Evolutionary conservation across 495 filamentous ascomycete genomes (phyloP).

Genomic region (Penicillium cataractarum): DNA sequence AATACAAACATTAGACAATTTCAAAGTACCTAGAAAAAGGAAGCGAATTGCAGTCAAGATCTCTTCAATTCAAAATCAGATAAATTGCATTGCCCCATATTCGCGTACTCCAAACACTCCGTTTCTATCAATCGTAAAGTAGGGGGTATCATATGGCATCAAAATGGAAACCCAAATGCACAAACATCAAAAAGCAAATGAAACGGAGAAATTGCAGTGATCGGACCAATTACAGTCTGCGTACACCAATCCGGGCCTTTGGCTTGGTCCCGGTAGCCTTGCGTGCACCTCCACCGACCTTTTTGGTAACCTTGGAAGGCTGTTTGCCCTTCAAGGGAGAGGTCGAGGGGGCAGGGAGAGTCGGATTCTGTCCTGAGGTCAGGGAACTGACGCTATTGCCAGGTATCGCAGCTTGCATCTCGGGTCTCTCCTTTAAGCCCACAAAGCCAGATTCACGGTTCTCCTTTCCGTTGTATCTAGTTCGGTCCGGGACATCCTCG

Average conservation of each 20-base stretch:
- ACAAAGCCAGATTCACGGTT: conserved; percentile 23
- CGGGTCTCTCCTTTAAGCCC: conserved; percentile 20
- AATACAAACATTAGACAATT: neutral
- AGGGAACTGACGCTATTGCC: neutral
- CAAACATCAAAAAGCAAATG: neutral
- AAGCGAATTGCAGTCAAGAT: neutral
- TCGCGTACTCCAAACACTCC: neutral
- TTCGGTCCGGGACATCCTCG: conserved; percentile 39
- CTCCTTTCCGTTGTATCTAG: conserved; percentile 37
- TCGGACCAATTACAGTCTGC: conserved; percentile 42
- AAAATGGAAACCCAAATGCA: conserved; percentile 4
- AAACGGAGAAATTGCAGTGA: neutral
- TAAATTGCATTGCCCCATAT: conserved; percentile 1
- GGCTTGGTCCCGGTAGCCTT: conserved; percentile 34
- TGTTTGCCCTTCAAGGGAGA: neutral
- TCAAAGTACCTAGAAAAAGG: neutral
- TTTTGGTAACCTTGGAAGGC: conserved; percentile 29
- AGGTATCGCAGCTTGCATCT: conserved; percentile 8
- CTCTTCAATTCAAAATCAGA: neutral
- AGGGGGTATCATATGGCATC: conserved; percentile 1
- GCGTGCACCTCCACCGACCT: conserved; percentile 23
- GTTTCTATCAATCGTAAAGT: conserved; percentile 1
- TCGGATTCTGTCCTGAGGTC: conserved; percentile 2
- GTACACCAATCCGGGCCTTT: conserved; percentile 46
- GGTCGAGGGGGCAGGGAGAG: conserved; percentile 7